Percentiles rank a stretch among this genome's conserved stretches.
Conservation (phyloP, 441 rosid species). For the Aquilaria agallochum region DNA sequence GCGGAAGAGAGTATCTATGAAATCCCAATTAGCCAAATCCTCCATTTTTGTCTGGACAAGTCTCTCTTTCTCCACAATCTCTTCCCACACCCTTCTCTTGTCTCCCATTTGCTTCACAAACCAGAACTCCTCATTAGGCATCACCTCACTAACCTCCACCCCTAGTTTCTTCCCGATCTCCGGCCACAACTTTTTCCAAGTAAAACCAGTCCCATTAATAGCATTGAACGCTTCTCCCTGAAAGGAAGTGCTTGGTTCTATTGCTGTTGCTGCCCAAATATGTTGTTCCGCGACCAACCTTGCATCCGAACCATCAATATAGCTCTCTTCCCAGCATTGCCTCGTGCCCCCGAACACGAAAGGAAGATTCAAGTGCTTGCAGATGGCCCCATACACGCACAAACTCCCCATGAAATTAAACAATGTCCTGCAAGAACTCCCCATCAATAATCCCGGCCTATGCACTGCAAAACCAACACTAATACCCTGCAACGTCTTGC, state of each 20-base stretch:
- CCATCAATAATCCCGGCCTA: slow-evolving; percentile 79
- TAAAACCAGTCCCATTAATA: slow-evolving; percentile 62
- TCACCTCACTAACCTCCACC: slow-evolving; percentile 27
- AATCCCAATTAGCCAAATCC: slow-evolving; percentile 81
- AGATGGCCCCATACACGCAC: slow-evolving; percentile 67
- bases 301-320: slow-evolving; percentile 74
- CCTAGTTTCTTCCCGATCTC: slow-evolving; percentile 56
- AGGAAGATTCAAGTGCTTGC: slow-evolving; percentile 58
- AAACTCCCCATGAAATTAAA: slow-evolving; percentile 78
- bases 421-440: slow-evolving; percentile 55
- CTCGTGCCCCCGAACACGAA: slow-evolving; percentile 84
- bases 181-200: slow-evolving; percentile 87
- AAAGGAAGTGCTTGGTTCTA: slow-evolving; percentile 19
- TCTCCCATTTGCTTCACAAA: slow-evolving; percentile 44
- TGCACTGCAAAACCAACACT: slow-evolving; percentile 68
- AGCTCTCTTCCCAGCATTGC: slow-evolving; percentile 80
- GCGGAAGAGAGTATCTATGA: slow-evolving; percentile 65
- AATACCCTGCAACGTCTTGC: slow-evolving; percentile 41
- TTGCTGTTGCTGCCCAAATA: slow-evolving; percentile 68
- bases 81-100: slow-evolving; percentile 56
- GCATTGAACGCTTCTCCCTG: slow-evolving; percentile 70
- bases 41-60: slow-evolving; percentile 48
- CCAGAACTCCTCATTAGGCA: slow-evolving; percentile 47
- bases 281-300: slow-evolving; percentile 78
- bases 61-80: slow-evolving; percentile 49